Conservation (phyloP, 768 basidiomycete species). For the Amyloporia xantha region DNA sequence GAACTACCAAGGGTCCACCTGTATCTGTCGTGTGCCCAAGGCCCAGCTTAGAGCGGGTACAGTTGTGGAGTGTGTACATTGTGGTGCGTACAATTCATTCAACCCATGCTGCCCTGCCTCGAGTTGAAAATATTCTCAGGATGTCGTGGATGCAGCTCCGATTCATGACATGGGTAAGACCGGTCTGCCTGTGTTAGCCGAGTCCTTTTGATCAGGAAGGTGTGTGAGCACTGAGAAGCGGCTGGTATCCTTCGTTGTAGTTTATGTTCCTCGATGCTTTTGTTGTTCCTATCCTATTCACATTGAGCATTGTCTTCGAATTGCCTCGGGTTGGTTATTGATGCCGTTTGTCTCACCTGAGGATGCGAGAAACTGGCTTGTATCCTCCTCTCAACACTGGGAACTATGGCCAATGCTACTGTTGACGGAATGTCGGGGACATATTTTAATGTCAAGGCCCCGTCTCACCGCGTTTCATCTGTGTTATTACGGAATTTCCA, state of each 20-base stretch:
- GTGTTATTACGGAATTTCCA: no score
- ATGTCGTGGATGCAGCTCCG: conserved; percentile 87
- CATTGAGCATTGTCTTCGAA: not conserved
- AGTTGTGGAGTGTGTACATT: conserved; percentile 94
- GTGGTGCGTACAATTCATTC: conserved; percentile 54
- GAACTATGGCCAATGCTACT: no score
- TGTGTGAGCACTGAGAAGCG: not conserved
- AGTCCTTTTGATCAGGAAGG: not conserved
- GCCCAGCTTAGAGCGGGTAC: conserved; percentile 85
- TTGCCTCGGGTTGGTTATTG: no score
- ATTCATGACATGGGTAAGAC: conserved; percentile 66
- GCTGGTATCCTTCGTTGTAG: no score
- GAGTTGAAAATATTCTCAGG: conserved; percentile 36
- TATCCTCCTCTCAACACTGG: no score
- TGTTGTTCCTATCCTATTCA: no score
- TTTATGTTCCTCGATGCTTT: no score
- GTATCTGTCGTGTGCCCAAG: conserved; percentile 96
- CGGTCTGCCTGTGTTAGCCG: not conserved
- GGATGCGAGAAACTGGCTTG: no score
- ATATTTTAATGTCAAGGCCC: no score
- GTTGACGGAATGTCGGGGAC: no score
- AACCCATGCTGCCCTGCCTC: not conserved
- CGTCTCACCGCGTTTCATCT: no score
- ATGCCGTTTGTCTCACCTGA: no score
- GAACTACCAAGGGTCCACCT: conserved; percentile 99